Base-by-base conservation (phyloP, 805 yeast species). In the Saccharomyces jurei region DNA sequence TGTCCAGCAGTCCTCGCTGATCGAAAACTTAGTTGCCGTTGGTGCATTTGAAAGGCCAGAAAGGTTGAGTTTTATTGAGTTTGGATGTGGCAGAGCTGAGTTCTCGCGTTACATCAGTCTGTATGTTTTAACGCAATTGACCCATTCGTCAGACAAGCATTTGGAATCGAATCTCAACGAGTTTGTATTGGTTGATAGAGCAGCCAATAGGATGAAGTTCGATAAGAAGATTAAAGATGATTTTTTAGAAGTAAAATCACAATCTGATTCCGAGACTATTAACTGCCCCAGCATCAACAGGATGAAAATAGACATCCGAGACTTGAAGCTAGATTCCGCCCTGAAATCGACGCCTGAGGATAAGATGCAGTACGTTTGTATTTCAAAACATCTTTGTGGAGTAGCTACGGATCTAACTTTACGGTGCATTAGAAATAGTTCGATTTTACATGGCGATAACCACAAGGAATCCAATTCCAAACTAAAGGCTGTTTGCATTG, bases 1-100 rank as follows among this genome's bases (percentile, higher is more conserved):
- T 0, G 65, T 77, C 2, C 97, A 90, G 66, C 97, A 90, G 67
- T 78, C 90, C 0, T 86, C 95, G 1, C 67, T 90, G 55, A 85
- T 87, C 14, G 89, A 87, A 1, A 86, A 86, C 57, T 67, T 90
- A 62, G 73, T 77, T 26, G 65, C 69, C 4, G 58, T 68, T 14
- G 65, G 65, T 0, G 63, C 84, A 6, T 70, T 85, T 41, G 66
- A 69, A 1, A 17, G 22, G 25, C 25, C 44, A 2, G 10, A 9
- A 10, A 36, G 44, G 17, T 28, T 17, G 22, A 70, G 75, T 51
- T 81, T 81, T 64, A 66, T 86, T 29, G 97, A 90, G 69, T 89
- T 89, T 74, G 97, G 97, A 0, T 87, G 96, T 67, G 97, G 97
- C 0, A 80, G 91, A 58, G 96, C 88, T 1, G 97, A 91, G 65